phyloP scores from a whole-genome alignment of 768 basidiomycete genomes.

The Thelephora aurantiotincta region DNA sequence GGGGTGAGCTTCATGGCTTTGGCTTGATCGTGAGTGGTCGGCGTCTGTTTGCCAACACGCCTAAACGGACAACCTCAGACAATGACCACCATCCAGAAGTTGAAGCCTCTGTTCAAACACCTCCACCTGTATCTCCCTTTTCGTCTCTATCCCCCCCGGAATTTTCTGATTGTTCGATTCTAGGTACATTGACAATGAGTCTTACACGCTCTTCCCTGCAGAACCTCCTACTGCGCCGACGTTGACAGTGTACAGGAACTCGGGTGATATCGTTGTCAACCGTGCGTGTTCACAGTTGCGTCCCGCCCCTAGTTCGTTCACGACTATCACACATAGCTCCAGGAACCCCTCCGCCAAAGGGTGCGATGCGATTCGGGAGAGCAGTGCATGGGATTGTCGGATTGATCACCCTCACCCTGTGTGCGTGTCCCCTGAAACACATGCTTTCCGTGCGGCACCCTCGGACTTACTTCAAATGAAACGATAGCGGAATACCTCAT shows the following conservation, averaged over 20 bases:
- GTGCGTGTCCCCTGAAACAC: conserved; percentile 25
- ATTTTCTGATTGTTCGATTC: background rate
- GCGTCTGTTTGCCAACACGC: background rate
- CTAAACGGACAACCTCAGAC: conserved; percentile 13
- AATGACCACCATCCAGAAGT: conserved; percentile 20
- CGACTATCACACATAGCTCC: conserved; percentile 25
- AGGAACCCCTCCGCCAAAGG: conserved; percentile 35
- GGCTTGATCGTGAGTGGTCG: conserved; percentile 1
- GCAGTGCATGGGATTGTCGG: conserved; percentile 66
- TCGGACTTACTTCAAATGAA: background rate
- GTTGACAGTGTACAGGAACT: conserved; percentile 55
- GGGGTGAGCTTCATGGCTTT: conserved; percentile 78
- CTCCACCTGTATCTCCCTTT: conserved; percentile 41
- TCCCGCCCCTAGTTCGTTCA: conserved; percentile 1
- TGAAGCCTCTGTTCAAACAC: conserved; percentile 61
- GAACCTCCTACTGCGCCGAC: conserved; percentile 47
- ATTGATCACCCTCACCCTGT: conserved; percentile 60
- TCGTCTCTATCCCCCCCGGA: conserved; percentile 1
- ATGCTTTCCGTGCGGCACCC: background rate
- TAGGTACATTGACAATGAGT: conserved; percentile 61
- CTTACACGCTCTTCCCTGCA: conserved; percentile 68
- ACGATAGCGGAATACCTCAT: conserved; percentile 82
- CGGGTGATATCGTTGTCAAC: conserved; percentile 65
- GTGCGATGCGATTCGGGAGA: conserved; percentile 46
- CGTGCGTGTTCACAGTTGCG: conserved; percentile 23